Base-by-base conservation (phyloP, 345 rosid species). In the Eutrema japonicum region DNA sequence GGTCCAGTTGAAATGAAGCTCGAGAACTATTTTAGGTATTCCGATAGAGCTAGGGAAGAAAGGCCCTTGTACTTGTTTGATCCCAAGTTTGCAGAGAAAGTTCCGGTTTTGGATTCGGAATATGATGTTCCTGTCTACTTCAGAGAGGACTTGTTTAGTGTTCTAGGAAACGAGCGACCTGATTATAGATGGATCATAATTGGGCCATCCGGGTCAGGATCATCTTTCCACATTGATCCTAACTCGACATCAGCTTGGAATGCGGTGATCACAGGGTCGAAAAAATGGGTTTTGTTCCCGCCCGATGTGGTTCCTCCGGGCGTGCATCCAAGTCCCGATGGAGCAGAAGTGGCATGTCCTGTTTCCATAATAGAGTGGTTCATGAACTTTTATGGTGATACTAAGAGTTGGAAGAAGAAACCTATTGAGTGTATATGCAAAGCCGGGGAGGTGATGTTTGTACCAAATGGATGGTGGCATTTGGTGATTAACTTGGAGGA, bases 401-500 rank as follows among this genome's bases (percentile, higher is more conserved):
- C 99, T 8, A 95, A 80, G 79, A 73, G 43, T 30, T 92, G 88
- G 96, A 71, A 81, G 65, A 92, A 79, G 88, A 86, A 80, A 68
- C 96, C 99, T 62, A 74, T 87, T 30, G 99, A 95, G 72, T 95
- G 99, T 70, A 71, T 95, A 43, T 95, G 99, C 78, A 92, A 84
- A 84, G 89, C 96, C 0, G 97, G 99, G 71, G 99, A 92, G 77
- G 93, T 92, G 48, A 85, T 95, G 67, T 95, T 95, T 82, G 92
- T 95, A 47, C 99, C 99, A 52, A 86, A 82, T 70, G 99, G 99
- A 70, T 95, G 99, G 99, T 95, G 99, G 99, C 99, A 95, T 85
- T 55, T 95, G 60, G 99, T 92, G 65, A 89, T 95, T 77, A 95
- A 95, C 85, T 71, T 95, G 53, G 99, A 92, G 79, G 99, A 92